These are phyloP conservation scores for Gossypium sturtianum DNA, from an alignment of 345 rosid genomes.

Conservation along the genomic window DNA sequence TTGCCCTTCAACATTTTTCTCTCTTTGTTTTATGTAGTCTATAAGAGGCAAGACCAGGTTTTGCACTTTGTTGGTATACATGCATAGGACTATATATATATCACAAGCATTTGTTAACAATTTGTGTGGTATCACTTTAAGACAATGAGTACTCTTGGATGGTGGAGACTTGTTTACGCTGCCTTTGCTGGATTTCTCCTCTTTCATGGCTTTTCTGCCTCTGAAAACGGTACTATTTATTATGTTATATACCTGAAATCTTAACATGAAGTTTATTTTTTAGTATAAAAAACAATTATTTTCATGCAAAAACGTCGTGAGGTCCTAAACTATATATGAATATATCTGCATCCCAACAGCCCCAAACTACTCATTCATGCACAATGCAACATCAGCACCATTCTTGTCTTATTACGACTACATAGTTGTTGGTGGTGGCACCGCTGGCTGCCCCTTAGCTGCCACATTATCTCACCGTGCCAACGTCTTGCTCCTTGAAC, in stretches of 20 bases:
- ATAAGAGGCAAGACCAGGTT: not conserved
- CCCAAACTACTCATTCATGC: constrained; percentile 40
- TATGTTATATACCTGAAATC: too few species aligned
- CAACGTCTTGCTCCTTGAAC: constrained; percentile 59
- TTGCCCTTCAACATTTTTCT: not conserved
- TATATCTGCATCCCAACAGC: constrained; percentile 11
- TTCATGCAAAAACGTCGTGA: not conserved
- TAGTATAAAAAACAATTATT: not conserved
- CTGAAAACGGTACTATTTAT: constrained; percentile 4
- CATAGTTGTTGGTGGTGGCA: constrained; percentile 76
- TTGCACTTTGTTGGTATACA: not conserved
- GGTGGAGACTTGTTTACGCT: constrained; percentile 3
- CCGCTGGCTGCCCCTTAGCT: constrained; percentile 77
- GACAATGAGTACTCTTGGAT: constrained; percentile 17
- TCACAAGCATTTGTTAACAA: not conserved
- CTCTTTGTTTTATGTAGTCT: not conserved
- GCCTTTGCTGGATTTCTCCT: constrained; percentile 22
- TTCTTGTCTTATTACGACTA: constrained; percentile 35
- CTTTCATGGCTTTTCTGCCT: constrained; percentile 25
- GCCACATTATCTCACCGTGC: constrained; percentile 61
- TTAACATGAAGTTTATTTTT: not conserved
- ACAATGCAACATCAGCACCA: constrained; percentile 36
- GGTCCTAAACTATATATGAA: not conserved
- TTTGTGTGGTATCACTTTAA: not conserved
- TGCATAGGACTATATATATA: not conserved